Base-by-base conservation (phyloP, 495 filamentous ascomycete genomes). In the Trichoderma erinaceum region DNA sequence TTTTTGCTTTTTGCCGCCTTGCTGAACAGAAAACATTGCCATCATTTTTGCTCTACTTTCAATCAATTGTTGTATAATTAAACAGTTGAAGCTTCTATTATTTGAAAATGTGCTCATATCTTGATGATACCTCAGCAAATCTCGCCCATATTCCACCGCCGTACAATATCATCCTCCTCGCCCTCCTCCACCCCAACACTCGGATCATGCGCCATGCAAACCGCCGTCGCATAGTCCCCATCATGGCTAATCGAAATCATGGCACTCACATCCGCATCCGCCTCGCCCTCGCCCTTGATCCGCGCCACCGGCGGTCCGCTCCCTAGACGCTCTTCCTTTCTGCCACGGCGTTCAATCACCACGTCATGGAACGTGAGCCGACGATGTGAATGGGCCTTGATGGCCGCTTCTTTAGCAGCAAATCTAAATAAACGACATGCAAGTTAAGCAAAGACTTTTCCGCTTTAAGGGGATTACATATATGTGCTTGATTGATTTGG, bases 321-420 rank as follows among this genome's bases (percentile, higher is more conserved):
- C 3, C 66, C 63, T 21, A 44, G 13, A 21, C 27, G 58, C 16
- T 67, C 68, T 23, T 68, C 41, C 12, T 65, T 61, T 18, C 56
- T 56, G 43, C 44, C 21, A 18, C 41, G 32, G 27, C 58, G 32
- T 27, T 68, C 32, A 64, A 88, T 82, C 4, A 76, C 66, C 46
- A 88, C 79, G 52, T 85, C 75, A 15, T 79, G 76, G 61, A 83
- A 83, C 5, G 69, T 75, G 23, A 88, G 68, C 23, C 70, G 70
- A 23, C 81, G 77, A 38, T 74, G 69, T 2, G 75, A 74, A 67
- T 84, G 81, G 4, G 87, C 87, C 72, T 90, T 90, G 56, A 87
- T 83, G n/a, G 77, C 78, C 0, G 87, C 86, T 74, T 90, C 87
- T 73, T 90, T 90, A 0, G 86, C 87, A 11, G 87, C 87, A 73